A percentile compares a stretch with the other conserved stretches of the same genome.
phyloP scores from a whole-genome alignment of 1,139 yeast species.

The Geotrichum australiense region DNA sequence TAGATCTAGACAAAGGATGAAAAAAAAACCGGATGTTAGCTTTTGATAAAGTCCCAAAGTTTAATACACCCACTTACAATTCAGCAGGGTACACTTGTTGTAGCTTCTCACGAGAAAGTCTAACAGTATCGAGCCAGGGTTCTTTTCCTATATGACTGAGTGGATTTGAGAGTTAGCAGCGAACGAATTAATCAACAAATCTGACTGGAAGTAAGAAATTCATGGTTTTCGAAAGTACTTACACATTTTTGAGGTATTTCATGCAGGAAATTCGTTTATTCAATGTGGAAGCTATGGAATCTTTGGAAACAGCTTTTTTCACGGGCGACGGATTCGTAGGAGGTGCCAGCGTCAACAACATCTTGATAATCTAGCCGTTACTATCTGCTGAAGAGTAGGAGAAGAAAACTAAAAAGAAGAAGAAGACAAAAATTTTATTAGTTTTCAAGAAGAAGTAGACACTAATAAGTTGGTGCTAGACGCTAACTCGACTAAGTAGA shows the following conservation, averaged over 20 bases:
- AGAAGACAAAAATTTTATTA: too few relatives aligned
- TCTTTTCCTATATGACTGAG: constrained; percentile 13
- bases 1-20: constrained; percentile 1
- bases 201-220: too few relatives aligned
- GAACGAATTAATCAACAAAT: not conserved
- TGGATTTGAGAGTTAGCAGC: not conserved
- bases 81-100: constrained; percentile 5
- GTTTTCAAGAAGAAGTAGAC: too few relatives aligned
- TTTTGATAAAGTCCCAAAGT: too few relatives aligned
- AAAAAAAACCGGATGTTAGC: too few relatives aligned
- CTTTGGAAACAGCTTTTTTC: constrained; percentile 3
- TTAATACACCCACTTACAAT: constrained; percentile 9
- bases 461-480: too few relatives aligned
- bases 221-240: not conserved
- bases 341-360: constrained; percentile 9
- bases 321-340: not conserved
- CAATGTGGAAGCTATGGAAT: not conserved
- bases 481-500: too few relatives aligned
- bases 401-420: not conserved
- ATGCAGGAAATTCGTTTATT: constrained; percentile 10
- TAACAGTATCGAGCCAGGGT: constrained; percentile 12
- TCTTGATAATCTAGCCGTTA: not conserved
- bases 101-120: constrained; percentile 8
- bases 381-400: not conserved
- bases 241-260: constrained; percentile 14